A percentile compares a stretch with the other conserved stretches of the same genome.
Evolutionary conservation across 225 moss, liverwort and hornwort species (phyloP).

Genomic region (Antitrichia curtipendula): DNA sequence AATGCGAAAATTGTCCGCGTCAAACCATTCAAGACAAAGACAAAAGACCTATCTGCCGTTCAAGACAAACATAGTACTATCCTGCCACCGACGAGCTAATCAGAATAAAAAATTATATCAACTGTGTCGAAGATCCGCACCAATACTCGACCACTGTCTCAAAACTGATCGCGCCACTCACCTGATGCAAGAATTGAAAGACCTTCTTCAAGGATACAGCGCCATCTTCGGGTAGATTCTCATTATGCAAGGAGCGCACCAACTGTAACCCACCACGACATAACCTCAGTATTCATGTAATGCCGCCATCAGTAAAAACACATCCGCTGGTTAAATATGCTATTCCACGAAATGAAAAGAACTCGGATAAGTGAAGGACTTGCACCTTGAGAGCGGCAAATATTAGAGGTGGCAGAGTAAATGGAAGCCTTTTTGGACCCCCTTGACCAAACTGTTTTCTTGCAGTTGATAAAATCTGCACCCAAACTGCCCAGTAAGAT

Average conservation of each 20-base stretch:
- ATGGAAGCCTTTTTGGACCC: conserved; percentile 75
- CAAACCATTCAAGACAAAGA: neutral
- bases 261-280: conserved; percentile 39
- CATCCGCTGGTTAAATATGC: neutral
- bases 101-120: neutral
- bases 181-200: conserved; percentile 99
- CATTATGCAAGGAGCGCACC: conserved; percentile 65
- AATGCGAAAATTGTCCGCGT: neutral
- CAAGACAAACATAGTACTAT: neutral
- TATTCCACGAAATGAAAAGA: neutral
- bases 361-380: neutral
- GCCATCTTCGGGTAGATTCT: conserved; percentile 43
- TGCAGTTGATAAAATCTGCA: conserved; percentile 82
- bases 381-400: conserved; percentile 72
- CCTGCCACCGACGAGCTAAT: neutral
- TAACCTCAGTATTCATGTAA: neutral
- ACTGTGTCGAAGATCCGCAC: neutral
- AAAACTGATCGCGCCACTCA: neutral
- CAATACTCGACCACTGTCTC: neutral
- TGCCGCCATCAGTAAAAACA: neutral
- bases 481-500: neutral
- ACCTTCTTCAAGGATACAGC: conserved; percentile 70
- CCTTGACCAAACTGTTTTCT: conserved; percentile 86
- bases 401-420: conserved; percentile 83
- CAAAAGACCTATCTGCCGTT: neutral